Percentiles rank a stretch among this genome's conserved stretches.
These are phyloP conservation scores for Populus tremula DNA, from an alignment of 345 rosid species.

Conservation along the genomic window DNA sequence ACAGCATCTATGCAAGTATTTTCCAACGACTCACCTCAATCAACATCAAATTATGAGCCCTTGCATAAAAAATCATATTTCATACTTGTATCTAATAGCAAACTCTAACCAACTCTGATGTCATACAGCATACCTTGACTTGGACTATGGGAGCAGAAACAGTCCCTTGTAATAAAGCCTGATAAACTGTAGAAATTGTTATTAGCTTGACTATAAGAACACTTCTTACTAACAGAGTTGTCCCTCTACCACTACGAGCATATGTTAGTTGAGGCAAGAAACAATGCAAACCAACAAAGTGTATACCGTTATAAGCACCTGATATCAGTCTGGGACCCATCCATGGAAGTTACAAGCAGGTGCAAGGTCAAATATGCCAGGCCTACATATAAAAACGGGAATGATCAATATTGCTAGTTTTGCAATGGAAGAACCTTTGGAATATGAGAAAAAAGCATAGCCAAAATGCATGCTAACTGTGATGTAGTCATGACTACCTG, in stretches of 20 bases:
- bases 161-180: neutral
- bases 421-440: neutral
- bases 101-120: neutral
- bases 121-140: slow-evolving; percentile 1
- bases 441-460: neutral
- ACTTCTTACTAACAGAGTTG: neutral
- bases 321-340: neutral
- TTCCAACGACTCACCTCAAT: slow-evolving; percentile 16
- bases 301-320: neutral
- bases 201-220: neutral
- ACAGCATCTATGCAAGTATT: slow-evolving; percentile 23
- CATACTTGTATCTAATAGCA: neutral
- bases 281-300: neutral
- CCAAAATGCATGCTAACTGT: no score
- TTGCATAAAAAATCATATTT: neutral
- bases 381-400: neutral
- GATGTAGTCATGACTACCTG: no score
- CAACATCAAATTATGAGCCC: neutral
- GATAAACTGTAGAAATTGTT: neutral
- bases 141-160: neutral
- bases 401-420: neutral
- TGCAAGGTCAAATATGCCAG: neutral
- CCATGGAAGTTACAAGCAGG: neutral
- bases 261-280: neutral
- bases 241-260: neutral